A percentile compares a stretch with the other conserved stretches of the same genome.
phyloP scores from a whole-genome alignment of 345 rosid species.

The Citropsis articulata region DNA sequence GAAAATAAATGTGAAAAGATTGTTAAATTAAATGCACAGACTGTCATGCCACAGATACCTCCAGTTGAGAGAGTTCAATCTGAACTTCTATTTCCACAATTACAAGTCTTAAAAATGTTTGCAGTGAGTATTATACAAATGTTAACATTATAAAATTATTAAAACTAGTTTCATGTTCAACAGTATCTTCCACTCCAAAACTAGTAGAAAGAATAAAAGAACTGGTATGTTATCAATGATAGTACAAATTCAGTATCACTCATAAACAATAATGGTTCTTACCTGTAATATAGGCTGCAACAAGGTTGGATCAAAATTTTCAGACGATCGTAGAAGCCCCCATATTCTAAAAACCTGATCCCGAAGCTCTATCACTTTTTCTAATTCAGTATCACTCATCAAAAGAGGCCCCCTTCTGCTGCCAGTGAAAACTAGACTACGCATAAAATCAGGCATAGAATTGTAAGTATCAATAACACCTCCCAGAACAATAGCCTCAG shows the following conservation, averaged over 20 bases:
- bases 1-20: not conserved
- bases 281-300: slow-evolving; percentile 87
- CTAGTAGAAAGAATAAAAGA: not conserved
- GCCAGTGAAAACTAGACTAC: slow-evolving; percentile 45
- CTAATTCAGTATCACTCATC: slow-evolving; percentile 53
- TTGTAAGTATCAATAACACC: slow-evolving; percentile 62
- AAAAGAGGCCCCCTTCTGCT: slow-evolving; percentile 50
- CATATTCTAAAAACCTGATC: slow-evolving; percentile 76
- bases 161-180: not conserved
- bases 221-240: not conserved
- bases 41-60: not conserved
- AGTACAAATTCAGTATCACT: not conserved
- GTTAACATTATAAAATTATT: not conserved
- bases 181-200: not conserved
- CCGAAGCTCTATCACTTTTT: slow-evolving; percentile 65
- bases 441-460: slow-evolving; percentile 56
- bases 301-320: slow-evolving; percentile 75
- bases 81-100: not conserved
- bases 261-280: slow-evolving; percentile 3
- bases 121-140: not conserved
- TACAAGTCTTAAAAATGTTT: not conserved
- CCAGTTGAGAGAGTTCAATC: not conserved
- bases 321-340: slow-evolving; percentile 67
- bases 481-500: slow-evolving; percentile 71
- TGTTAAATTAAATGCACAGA: not conserved